Percentiles rank a stretch among this genome's conserved stretches.
These are phyloP conservation scores for Claviceps humidiphila DNA, from an alignment of 2,329 filamentous ascomycete genomes.

Conservation along the genomic window DNA sequence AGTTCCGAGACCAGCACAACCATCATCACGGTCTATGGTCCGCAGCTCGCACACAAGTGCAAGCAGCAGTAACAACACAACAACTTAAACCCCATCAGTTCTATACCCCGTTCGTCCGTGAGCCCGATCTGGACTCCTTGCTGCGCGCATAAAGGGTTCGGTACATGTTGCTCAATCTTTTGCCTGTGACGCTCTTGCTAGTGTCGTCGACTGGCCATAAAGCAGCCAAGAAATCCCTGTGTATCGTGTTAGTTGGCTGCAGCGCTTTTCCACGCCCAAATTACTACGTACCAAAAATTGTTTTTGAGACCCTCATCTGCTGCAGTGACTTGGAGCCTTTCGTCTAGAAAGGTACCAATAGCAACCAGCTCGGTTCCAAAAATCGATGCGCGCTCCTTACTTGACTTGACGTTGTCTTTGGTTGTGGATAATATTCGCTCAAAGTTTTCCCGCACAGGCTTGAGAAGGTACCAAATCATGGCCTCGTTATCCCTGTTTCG, in stretches of 20 bases:
- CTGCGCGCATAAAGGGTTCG: slow-evolving; percentile 24
- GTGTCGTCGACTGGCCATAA: slow-evolving; percentile 34
- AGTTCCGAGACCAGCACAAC: not conserved
- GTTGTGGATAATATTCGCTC: slow-evolving; percentile 47
- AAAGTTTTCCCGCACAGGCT: slow-evolving; percentile 47
- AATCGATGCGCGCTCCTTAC: slow-evolving; percentile 47
- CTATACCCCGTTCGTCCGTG: slow-evolving; percentile 20
- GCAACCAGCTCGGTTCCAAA: slow-evolving; percentile 47
- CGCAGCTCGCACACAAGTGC: not conserved
- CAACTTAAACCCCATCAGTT: not conserved
- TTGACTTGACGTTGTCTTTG: slow-evolving; percentile 47
- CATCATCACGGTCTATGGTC: not conserved
- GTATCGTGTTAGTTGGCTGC: slow-evolving; percentile 10
- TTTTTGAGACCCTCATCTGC: slow-evolving; percentile 30
- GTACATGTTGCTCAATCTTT: slow-evolving; percentile 32
- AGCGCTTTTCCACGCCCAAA: not conserved
- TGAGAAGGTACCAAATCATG: slow-evolving; percentile 37
- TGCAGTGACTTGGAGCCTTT: slow-evolving; percentile 27
- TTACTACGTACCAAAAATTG: slow-evolving; percentile 33
- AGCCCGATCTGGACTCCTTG: slow-evolving; percentile 16
- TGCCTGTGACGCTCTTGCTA: slow-evolving; percentile 29
- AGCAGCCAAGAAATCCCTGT: slow-evolving; percentile 31
- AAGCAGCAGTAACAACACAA: not conserved
- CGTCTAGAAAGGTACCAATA: slow-evolving; percentile 49
- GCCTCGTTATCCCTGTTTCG: slow-evolving; percentile 31